phyloP scores from a whole-genome alignment of 495 filamentous ascomycete genomes.

The Neurospora discreta region DNA sequence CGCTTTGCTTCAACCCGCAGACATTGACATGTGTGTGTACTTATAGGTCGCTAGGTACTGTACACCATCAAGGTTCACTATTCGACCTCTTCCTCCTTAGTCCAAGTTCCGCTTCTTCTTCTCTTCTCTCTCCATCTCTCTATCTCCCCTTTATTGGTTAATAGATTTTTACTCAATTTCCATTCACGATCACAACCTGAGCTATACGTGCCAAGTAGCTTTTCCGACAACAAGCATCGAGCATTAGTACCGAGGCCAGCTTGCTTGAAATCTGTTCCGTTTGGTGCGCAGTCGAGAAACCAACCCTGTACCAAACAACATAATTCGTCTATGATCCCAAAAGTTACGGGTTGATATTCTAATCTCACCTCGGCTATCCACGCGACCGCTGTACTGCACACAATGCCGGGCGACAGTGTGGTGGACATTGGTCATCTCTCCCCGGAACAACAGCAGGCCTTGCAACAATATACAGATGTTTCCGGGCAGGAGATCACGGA shows the following conservation, averaged over 20 bases:
- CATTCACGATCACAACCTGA: not conserved
- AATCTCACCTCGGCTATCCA: not conserved
- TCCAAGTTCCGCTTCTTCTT: not conserved
- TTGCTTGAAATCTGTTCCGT: not conserved
- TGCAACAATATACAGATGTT: slow-evolving; percentile 80
- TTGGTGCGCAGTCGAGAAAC: not conserved
- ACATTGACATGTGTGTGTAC: not conserved
- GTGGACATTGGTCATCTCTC: slow-evolving; percentile 61
- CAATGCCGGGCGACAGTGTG: slow-evolving; percentile 27
- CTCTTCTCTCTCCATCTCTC: not conserved
- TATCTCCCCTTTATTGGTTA: not conserved
- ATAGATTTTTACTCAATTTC: not conserved
- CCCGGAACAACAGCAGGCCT: slow-evolving; percentile 60
- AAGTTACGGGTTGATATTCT: not conserved
- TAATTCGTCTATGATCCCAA: not conserved
- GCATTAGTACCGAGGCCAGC: not conserved
- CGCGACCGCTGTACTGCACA: not conserved
- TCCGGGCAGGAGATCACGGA: slow-evolving; percentile 70
- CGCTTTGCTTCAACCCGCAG: not conserved
- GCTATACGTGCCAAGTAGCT: not conserved
- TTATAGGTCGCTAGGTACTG: not conserved
- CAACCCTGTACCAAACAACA: not conserved
- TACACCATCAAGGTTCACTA: not conserved
- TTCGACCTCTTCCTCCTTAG: not conserved
- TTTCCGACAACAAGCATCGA: not conserved